A percentile compares a stretch with the other conserved stretches of the same genome.
Evolutionary conservation across 129 eudicot genomes (phyloP).

Genomic region (Escallonia herrerae): DNA sequence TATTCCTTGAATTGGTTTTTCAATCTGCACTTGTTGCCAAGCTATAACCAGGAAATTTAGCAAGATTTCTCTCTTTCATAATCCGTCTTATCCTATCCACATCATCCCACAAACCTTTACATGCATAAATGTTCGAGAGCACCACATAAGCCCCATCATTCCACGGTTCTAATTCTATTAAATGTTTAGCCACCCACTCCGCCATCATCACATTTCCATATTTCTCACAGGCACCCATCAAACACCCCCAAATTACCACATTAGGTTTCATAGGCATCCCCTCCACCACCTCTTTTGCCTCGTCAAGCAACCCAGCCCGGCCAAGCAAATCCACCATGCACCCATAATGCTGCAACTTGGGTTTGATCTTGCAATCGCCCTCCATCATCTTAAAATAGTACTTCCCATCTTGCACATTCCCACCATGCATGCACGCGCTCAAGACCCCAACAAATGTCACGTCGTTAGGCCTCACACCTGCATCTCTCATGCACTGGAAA

Average conservation of each 20-base stretch:
- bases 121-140: conserved; percentile 85
- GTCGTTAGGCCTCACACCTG: conserved; percentile 52
- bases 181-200: conserved; percentile 66
- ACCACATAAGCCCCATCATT: conserved; percentile 85
- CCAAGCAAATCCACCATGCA: conserved; percentile 94
- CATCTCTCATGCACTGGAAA: conserved; percentile 54
- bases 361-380: conserved; percentile 39
- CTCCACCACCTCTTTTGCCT: conserved; percentile 66
- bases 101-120: conserved; percentile 63
- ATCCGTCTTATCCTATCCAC: conserved; percentile 52
- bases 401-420: conserved; percentile 60
- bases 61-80: conserved; percentile 57
- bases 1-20: background rate
- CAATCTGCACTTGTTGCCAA: conserved; percentile 24
- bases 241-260: conserved; percentile 80
- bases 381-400: conserved; percentile 59
- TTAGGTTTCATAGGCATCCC: conserved; percentile 79
- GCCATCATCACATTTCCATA: conserved; percentile 75
- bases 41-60: conserved; percentile 78
- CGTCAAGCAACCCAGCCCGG: conserved; percentile 68
- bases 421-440: conserved; percentile 91
- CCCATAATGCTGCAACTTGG: conserved; percentile 67
- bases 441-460: conserved; percentile 83
- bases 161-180: conserved; percentile 75
- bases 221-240: conserved; percentile 93